Conservation (phyloP, 164 flowering plant species). For the Kingdonia uniflora region DNA sequence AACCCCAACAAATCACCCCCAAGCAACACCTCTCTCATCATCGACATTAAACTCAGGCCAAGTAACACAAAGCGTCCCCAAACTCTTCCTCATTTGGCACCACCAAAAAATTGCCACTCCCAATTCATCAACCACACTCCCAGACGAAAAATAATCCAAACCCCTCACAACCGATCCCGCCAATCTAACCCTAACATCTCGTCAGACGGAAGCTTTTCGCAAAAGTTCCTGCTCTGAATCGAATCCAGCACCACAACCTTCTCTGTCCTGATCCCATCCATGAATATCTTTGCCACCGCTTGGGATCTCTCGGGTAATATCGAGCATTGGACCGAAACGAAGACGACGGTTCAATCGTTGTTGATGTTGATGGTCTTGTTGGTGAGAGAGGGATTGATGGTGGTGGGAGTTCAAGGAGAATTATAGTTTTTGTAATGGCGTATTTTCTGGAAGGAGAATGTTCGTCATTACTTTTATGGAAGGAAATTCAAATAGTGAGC, state of each 20-base stretch:
- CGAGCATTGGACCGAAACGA: conserved; percentile 32
- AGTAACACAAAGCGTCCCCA: conserved; percentile 44
- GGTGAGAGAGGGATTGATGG: conserved; percentile 35
- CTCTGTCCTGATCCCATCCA: conserved; percentile 46
- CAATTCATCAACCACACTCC: conserved; percentile 69
- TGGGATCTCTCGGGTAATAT: conserved; percentile 52
- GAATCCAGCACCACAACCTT: conserved; percentile 59
- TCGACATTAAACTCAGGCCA: conserved; percentile 62
- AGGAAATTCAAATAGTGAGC: no score
- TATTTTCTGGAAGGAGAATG: no score
- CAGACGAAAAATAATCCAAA: conserved; percentile 59
- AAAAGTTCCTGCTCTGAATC: conserved; percentile 48
- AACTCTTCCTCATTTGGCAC: conserved; percentile 51
- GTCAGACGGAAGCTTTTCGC: conserved; percentile 56
- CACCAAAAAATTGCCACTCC: conserved; percentile 54
- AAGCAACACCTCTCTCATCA: conserved; percentile 32
- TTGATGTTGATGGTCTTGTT: conserved; percentile 45
- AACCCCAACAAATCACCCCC: conserved; percentile 16
- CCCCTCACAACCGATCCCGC: conserved; percentile 7
- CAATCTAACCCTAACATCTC: conserved; percentile 39
- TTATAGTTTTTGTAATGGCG: no score
- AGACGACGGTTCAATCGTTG: conserved; percentile 5
- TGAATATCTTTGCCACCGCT: conserved; percentile 40
- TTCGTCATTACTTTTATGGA: no score
- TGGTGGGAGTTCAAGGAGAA: conserved; percentile 62